A percentile compares a stretch with the other conserved stretches of the same genome.
phyloP scores from a whole-genome alignment of 225 moss, liverwort and hornwort genomes.

The Bryoerythrophyllum caledonicum region DNA sequence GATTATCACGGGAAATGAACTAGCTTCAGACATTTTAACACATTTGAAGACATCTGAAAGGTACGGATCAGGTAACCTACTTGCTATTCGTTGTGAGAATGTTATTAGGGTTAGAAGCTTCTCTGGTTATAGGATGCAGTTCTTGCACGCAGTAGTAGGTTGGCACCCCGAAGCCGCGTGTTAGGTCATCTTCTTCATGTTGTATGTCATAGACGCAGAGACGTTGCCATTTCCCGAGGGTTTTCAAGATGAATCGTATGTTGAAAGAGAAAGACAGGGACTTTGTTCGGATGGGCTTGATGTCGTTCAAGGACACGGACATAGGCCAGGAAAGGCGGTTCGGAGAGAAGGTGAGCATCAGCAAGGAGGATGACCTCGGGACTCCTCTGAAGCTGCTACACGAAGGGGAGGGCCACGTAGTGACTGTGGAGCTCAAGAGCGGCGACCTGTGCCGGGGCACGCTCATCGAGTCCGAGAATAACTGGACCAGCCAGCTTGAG shows the following conservation, averaged over 20 bases:
- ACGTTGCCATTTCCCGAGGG: background rate
- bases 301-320: slow-evolving; percentile 11
- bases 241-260: background rate
- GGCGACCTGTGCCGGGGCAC: slow-evolving; percentile 68
- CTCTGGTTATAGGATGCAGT: background rate
- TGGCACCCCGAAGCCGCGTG: background rate
- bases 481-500: slow-evolving; percentile 87
- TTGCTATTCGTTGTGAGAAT: background rate
- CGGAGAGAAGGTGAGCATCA: slow-evolving; percentile 3
- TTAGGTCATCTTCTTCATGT: background rate
- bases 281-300: background rate
- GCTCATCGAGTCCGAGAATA: slow-evolving; percentile 78
- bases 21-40: background rate
- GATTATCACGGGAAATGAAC: slow-evolving; percentile 18
- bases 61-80: background rate
- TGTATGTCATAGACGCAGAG: background rate
- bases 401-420: slow-evolving; percentile 85
- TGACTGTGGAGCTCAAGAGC: slow-evolving; percentile 72
- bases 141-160: background rate
- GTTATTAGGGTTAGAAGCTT: too few relatives aligned
- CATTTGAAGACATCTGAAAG: background rate
- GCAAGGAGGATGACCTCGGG: slow-evolving; percentile 47
- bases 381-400: slow-evolving; percentile 79
- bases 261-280: slow-evolving; percentile 15
- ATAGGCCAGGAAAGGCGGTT: background rate